Conservation (phyloP, 768 basidiomycete genomes). For the Suillus luteus region DNA sequence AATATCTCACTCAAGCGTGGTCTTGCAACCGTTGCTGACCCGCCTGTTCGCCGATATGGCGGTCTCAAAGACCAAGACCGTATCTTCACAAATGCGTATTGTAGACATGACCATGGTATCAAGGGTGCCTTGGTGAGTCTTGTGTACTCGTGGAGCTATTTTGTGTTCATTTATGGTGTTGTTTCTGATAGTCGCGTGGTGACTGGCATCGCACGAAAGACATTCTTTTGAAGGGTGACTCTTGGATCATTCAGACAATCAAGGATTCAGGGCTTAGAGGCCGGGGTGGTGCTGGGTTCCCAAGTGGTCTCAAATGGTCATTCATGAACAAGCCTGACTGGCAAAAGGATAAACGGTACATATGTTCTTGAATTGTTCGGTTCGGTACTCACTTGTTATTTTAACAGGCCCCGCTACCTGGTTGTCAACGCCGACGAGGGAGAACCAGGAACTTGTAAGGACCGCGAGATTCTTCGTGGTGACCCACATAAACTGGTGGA, state of each 20-base stretch:
- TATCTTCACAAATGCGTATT: conserved; percentile 91
- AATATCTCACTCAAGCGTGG: conserved; percentile 21
- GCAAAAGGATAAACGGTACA: conserved; percentile 88
- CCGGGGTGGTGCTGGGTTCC: conserved; percentile 96
- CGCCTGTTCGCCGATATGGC: conserved; percentile 91
- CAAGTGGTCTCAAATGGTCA: conserved; percentile 95
- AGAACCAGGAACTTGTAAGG: conserved; percentile 98
- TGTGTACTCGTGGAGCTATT: not conserved
- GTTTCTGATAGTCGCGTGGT: conserved; percentile 67
- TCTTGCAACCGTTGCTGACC: conserved; percentile 75
- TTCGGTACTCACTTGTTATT: not conserved
- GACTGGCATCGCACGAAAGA: conserved; percentile 99
- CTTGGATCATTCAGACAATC: conserved; percentile 95
- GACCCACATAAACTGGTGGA: conserved; percentile 99
- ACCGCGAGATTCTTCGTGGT: conserved; percentile 95
- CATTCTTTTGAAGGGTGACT: conserved; percentile 91
- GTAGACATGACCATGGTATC: conserved; percentile 85
- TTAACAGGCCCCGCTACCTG: conserved; percentile 86
- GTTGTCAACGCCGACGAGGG: conserved; percentile 99
- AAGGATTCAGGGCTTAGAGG: conserved; percentile 96
- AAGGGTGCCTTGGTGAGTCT: conserved; percentile 84
- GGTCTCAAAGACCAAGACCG: conserved; percentile 94
- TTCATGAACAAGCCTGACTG: conserved; percentile 99
- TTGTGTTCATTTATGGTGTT: conserved; percentile 10
- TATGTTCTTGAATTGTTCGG: not conserved